Evolutionary conservation across 208 protist species (phyloP).

Genomic region (Acanthamoeba castellanii): DNA sequence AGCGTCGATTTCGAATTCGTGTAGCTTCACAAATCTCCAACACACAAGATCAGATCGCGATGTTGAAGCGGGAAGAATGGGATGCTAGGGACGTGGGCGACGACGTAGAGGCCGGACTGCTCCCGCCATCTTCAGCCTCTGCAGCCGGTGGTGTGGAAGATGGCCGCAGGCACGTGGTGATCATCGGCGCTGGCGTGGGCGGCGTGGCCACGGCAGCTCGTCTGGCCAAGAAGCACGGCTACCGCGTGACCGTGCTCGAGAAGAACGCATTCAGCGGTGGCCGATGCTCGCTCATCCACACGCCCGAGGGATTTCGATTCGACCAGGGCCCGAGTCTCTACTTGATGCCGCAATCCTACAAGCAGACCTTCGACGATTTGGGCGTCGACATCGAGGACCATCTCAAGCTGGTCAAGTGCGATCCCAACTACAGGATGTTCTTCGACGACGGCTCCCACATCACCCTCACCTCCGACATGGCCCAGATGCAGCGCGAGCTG

Average conservation of each 20-base stretch:
- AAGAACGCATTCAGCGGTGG: slow-evolving; percentile 71
- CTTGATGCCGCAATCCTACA: slow-evolving; percentile 70
- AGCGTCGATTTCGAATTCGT: background rate
- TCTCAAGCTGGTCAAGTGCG: slow-evolving; percentile 57
- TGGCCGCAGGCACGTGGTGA: background rate
- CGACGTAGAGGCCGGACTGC: background rate
- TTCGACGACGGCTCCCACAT: slow-evolving; percentile 74
- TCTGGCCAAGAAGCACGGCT: background rate
- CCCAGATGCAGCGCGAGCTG: slow-evolving; percentile 46
- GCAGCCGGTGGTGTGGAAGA: background rate
- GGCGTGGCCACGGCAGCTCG: slow-evolving; percentile 30
- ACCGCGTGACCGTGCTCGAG: slow-evolving; percentile 65
- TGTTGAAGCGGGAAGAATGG: background rate
- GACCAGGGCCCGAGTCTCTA: slow-evolving; percentile 67
- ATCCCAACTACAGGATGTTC: slow-evolving; percentile 69
- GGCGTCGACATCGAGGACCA: slow-evolving; percentile 50
- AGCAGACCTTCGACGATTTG: slow-evolving; percentile 71
- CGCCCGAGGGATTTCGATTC: slow-evolving; percentile 57
- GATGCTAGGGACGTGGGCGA: background rate
- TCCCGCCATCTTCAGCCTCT: background rate
- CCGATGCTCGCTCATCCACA: slow-evolving; percentile 69
- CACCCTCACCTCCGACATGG: slow-evolving; percentile 60
- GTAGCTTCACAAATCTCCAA: background rate
- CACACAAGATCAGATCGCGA: background rate
- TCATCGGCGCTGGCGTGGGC: slow-evolving; percentile 30